Conservation (phyloP, 2,329 filamentous ascomycete species). For the Xylariaceae sp. region DNA sequence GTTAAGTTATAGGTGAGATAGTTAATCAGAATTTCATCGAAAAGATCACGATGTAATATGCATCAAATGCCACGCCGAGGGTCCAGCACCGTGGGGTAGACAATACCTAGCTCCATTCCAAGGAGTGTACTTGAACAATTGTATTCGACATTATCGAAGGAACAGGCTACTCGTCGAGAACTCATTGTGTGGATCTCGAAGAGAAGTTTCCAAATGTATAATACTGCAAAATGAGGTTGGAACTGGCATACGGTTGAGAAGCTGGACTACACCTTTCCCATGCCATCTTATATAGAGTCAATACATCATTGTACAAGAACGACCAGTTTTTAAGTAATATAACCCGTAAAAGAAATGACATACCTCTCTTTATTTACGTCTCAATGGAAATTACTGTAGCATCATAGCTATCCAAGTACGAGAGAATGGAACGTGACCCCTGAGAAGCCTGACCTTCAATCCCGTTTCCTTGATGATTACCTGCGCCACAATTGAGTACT, state of each 20-base stretch:
- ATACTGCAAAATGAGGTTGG: not conserved
- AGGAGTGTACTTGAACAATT: slow-evolving; percentile 11
- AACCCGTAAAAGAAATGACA: too few relatives aligned
- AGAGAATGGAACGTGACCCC: too few relatives aligned
- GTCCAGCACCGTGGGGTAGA: not conserved
- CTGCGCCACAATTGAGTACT: too few relatives aligned
- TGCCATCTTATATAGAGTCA: not conserved
- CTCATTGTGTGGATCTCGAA: not conserved
- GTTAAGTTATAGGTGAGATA: too few relatives aligned
- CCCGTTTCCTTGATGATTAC: too few relatives aligned
- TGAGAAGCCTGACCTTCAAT: too few relatives aligned
- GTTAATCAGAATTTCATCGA: not conserved
- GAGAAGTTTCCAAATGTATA: not conserved
- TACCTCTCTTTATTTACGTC: too few relatives aligned
- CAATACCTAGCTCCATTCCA: not conserved
- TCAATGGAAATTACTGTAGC: too few relatives aligned
- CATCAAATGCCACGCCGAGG: not conserved
- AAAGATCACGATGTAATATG: not conserved
- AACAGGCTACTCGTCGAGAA: not conserved
- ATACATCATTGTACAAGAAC: too few relatives aligned
- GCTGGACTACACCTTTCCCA: not conserved
- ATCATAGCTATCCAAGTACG: too few relatives aligned
- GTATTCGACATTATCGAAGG: not conserved
- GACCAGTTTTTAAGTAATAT: not conserved
- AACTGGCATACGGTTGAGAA: not conserved